Base-by-base conservation (phyloP, 1,139 yeast species). In the Yamadazyma songkhlaensis region DNA sequence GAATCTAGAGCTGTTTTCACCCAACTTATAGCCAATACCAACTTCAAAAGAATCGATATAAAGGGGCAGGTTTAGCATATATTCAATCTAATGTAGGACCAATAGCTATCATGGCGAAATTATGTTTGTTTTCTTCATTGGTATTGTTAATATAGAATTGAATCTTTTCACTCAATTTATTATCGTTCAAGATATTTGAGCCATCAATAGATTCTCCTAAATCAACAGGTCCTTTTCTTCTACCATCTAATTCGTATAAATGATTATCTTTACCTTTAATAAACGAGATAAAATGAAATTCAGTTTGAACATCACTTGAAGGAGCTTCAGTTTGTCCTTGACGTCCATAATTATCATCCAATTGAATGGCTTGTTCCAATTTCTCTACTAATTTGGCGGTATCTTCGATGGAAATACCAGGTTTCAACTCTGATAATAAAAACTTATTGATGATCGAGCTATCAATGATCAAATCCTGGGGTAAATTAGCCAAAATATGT, bases 261-360 rank as follows among this genome's bases (percentile, higher is more conserved):
- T 75, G 77, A n/a, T 76, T 73, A 46, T 76, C 73, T 15, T 61
- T 61, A 9, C 78, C 76, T 50, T 74, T 79, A 6, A 88, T 72
- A 52, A 84, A 83, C 7, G 92, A 73, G 25, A 92, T 81, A 54
- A 87, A 92, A 59, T 92, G 98, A 41, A 84, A 67, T 39, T 80
- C 79, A 2, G 81, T 72, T n/a, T 71, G 67, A 6, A 71, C 85
- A 1, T 68, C 76, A 3, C 92, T 83, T 6, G 64, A 65, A 3
- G 97, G 97, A 0, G 94, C 92, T 32, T 72, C 82, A 0, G 96
- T 86, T 44, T 79, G 83, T 14, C 97, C 97, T 45, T 74, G 70
- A 11, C 62, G 57, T 1, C 94, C 88, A 37, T 73, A 81, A 30
- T 74, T 66, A 10, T 72, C 68, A 54, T 86, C 92, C 34, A 72